Evolutionary conservation across 345 rosid genomes (phyloP).

Genomic region (Euphorbia pulcherrima): DNA sequence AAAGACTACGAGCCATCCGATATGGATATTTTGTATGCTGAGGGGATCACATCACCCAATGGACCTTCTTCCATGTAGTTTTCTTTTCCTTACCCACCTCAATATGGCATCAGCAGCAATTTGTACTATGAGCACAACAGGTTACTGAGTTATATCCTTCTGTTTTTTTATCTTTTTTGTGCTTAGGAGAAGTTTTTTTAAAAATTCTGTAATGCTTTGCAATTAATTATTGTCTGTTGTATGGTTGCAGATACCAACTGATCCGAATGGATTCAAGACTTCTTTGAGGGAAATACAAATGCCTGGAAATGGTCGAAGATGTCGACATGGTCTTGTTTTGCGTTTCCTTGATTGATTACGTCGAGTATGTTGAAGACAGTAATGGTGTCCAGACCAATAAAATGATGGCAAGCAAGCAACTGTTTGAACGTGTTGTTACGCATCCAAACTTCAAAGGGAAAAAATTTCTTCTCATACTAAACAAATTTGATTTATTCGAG

Average conservation of each 20-base stretch:
- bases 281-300: slow-evolving; percentile 73
- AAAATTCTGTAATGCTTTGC: no score
- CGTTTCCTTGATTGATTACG: slow-evolving; percentile 64
- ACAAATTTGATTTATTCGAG: slow-evolving; percentile 73
- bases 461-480: slow-evolving; percentile 69
- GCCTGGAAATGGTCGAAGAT: slow-evolving; percentile 83
- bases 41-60: slow-evolving; percentile 62
- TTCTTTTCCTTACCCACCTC: slow-evolving; percentile 46
- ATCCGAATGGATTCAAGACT: slow-evolving; percentile 63
- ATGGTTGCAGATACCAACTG: slow-evolving; percentile 64
- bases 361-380: slow-evolving; percentile 41
- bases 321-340: slow-evolving; percentile 63
- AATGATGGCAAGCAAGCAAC: slow-evolving; percentile 72
- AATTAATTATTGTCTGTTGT: not conserved
- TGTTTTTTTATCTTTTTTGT: no score
- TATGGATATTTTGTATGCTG: slow-evolving; percentile 74
- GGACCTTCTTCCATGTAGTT: slow-evolving; percentile 72
- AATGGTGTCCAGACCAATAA: slow-evolving; percentile 59
- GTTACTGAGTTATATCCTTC: slow-evolving; percentile 31
- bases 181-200: not conserved
- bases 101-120: slow-evolving; percentile 29
- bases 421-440: slow-evolving; percentile 52
- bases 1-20: slow-evolving; percentile 71
- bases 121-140: no score
- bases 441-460: slow-evolving; percentile 57